Conservation (phyloP, 306 rosid species). For the Cucurbita ficifolia region DNA sequence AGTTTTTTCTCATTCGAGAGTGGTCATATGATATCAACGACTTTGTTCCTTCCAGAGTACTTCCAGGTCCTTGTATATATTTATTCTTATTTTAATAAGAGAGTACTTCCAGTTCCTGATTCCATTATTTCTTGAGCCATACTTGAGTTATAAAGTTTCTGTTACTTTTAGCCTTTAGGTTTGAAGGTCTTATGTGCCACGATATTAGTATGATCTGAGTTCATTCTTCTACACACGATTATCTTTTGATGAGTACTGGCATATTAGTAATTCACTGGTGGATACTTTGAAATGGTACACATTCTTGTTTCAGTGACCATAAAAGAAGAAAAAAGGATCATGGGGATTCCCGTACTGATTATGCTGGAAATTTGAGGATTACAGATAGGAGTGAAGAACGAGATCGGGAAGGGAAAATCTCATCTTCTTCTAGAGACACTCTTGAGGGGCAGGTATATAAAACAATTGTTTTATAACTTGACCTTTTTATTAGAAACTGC, state of each 20-base stretch:
- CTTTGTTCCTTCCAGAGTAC: not conserved
- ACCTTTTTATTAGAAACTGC: constrained; percentile 4
- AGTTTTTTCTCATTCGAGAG: not conserved
- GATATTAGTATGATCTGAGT: not conserved
- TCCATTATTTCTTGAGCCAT: not conserved
- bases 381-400: constrained; percentile 40
- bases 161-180: not conserved
- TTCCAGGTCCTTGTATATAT: not conserved
- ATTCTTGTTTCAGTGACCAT: constrained; percentile 26
- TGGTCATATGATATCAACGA: not conserved
- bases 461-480: not conserved
- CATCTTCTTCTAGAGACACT: constrained; percentile 35
- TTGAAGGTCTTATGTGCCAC: not conserved
- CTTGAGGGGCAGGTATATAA: constrained; percentile 47
- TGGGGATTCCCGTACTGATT: constrained; percentile 38
- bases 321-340: constrained; percentile 45
- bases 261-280: not conserved
- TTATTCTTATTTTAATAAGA: not conserved
- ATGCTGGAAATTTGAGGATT: constrained; percentile 49
- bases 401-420: constrained; percentile 35
- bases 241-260: not conserved
- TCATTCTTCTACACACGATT: not conserved
- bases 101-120: not conserved
- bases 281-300: not conserved
- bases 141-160: too few species aligned